phyloP scores from a whole-genome alignment of 2,329 filamentous ascomycete species.

The Chalaropsis thielavioides region DNA sequence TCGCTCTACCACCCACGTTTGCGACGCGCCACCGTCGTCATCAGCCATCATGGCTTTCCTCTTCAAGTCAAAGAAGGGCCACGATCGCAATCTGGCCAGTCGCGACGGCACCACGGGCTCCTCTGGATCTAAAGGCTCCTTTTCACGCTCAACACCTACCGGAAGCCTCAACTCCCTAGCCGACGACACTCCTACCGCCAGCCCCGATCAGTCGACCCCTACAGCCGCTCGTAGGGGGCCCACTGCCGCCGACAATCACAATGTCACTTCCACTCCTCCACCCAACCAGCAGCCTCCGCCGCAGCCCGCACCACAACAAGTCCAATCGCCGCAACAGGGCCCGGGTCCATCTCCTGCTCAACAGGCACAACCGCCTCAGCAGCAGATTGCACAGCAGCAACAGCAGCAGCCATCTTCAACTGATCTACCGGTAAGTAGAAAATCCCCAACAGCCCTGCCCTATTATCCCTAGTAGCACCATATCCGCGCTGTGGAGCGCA shows the following conservation, averaged over 20 bases:
- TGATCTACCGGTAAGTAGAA: constrained; percentile 31
- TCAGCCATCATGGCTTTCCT: constrained; percentile 54
- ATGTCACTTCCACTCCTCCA: constrained; percentile 3
- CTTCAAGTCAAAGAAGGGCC: constrained; percentile 69
- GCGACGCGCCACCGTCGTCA: constrained; percentile 6
- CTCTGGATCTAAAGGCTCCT: constrained; percentile 29
- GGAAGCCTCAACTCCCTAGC: constrained; percentile 62
- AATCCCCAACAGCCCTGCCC: constrained; percentile 2
- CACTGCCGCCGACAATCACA: constrained; percentile 22
- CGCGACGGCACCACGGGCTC: constrained; percentile 29
- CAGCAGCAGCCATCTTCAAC: constrained; percentile 21
- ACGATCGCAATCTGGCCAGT: constrained; percentile 44
- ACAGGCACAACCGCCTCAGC: constrained; percentile 26
- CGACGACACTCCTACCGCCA: constrained; percentile 40
- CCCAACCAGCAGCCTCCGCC: constrained; percentile 4
- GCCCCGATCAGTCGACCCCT: constrained; percentile 41
- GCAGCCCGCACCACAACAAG: constrained; percentile 3
- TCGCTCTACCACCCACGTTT: neutral
- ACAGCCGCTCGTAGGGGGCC: constrained; percentile 34
- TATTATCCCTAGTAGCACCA: constrained; percentile 2
- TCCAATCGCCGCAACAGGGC: constrained; percentile 19
- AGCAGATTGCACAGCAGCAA: constrained; percentile 18
- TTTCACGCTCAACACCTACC: constrained; percentile 55
- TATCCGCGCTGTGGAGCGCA: constrained; percentile 1
- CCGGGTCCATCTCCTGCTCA: constrained; percentile 12